Conservation (phyloP, 2,329 filamentous ascomycete species). For the Dichotomopilus funicola region DNA sequence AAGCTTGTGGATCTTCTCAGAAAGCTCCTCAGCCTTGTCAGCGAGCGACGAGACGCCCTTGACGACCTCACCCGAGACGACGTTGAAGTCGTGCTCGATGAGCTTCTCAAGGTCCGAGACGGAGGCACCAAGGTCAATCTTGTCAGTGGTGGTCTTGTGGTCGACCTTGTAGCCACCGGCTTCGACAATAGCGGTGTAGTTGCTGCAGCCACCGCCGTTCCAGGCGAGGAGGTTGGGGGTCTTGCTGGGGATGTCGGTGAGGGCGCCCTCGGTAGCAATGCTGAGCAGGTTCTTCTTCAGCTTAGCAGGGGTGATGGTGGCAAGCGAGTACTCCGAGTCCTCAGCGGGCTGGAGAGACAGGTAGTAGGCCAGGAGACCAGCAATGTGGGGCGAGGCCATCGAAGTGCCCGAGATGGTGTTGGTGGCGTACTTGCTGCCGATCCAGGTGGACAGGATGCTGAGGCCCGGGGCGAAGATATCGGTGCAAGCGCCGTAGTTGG, state of each 20-base stretch:
- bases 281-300: conserved; percentile 83
- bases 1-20: conserved; percentile 56
- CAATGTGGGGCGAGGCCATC: conserved; percentile 97
- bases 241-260: conserved; percentile 74
- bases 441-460: conserved; percentile 98
- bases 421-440: conserved; percentile 88
- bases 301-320: conserved; percentile 84
- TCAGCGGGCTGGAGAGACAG: conserved; percentile 87
- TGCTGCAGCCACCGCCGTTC: conserved; percentile 93
- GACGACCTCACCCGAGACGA: conserved; percentile 51
- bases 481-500: conserved; percentile 99
- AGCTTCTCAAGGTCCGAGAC: conserved; percentile 56
- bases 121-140: conserved; percentile 36
- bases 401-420: conserved; percentile 99
- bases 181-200: conserved; percentile 78
- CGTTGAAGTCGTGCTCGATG: conserved; percentile 55
- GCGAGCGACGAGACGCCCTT: conserved; percentile 47
- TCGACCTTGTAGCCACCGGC: conserved; percentile 63
- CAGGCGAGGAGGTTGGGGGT: conserved; percentile 95
- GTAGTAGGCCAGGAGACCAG: conserved; percentile 94
- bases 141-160: conserved; percentile 35
- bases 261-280: conserved; percentile 70
- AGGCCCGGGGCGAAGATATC: conserved; percentile 98
- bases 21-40: conserved; percentile 54
- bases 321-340: conserved; percentile 87